A percentile compares a stretch with the other conserved stretches of the same genome.
Evolutionary conservation across 441 rosid genomes (phyloP).

Genomic region (Eruca vesicaria): DNA sequence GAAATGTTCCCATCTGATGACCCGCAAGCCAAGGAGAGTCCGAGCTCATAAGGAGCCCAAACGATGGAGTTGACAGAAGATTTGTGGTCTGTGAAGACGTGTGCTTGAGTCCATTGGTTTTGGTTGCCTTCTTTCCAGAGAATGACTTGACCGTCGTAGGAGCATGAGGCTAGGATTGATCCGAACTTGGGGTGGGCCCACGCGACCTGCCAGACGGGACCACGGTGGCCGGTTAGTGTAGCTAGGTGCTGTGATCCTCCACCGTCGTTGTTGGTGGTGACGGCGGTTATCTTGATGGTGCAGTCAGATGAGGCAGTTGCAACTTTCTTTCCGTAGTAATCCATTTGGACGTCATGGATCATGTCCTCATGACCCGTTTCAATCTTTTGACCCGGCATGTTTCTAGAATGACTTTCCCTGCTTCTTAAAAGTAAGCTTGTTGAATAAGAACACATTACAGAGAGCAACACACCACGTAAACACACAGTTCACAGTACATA

Average conservation of each 20-base stretch:
- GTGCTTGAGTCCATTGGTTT: slow-evolving; percentile 62
- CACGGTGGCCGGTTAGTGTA: slow-evolving; percentile 63
- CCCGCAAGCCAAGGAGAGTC: slow-evolving; percentile 44
- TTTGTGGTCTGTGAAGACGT: slow-evolving; percentile 55
- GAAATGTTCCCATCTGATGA: slow-evolving; percentile 70
- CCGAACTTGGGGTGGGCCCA: slow-evolving; percentile 81
- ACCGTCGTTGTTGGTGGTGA: slow-evolving; percentile 43
- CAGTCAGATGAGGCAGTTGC: slow-evolving; percentile 77
- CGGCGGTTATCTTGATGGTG: slow-evolving; percentile 62
- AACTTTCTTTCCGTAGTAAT: slow-evolving; percentile 75
- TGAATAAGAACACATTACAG: background rate
- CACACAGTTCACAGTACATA: no score
- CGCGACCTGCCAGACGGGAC: slow-evolving; percentile 71
- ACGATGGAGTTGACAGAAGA: slow-evolving; percentile 60
- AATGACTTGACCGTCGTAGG: slow-evolving; percentile 67
- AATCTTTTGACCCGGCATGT: slow-evolving; percentile 70
- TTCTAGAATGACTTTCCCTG: background rate
- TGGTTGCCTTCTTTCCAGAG: slow-evolving; percentile 72
- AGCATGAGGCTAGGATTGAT: slow-evolving; percentile 64
- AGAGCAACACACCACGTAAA: background rate
- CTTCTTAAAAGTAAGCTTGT: background rate
- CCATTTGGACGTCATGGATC: slow-evolving; percentile 77
- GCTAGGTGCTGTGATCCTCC: slow-evolving; percentile 61
- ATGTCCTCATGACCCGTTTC: slow-evolving; percentile 77
- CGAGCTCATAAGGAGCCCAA: background rate